Conservation (phyloP, 345 rosid genomes). For the Jatropha curcas region DNA sequence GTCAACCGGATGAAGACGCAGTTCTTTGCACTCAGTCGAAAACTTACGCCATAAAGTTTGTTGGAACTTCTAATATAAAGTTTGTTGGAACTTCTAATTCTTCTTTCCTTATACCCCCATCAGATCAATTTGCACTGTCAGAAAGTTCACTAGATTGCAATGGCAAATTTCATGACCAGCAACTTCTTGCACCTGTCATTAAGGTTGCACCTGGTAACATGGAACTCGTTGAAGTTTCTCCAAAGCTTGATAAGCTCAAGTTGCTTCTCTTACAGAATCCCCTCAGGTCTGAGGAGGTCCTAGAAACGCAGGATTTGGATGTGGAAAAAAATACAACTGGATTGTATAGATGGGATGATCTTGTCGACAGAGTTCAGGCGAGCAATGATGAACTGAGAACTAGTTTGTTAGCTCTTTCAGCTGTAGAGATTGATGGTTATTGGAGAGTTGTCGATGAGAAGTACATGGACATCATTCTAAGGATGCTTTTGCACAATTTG, state of each 20-base stretch:
- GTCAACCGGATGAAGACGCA: conserved; percentile 82
- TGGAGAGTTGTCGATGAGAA: conserved; percentile 82
- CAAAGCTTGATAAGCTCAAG: conserved; percentile 77
- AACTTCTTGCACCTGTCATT: conserved; percentile 46
- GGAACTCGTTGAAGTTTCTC: conserved; percentile 88
- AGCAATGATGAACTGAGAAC: conserved; percentile 67
- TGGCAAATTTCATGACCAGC: conserved; percentile 17
- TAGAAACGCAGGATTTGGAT: conserved; percentile 38
- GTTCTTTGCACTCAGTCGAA: conserved; percentile 87
- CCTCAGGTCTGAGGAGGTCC: conserved; percentile 44
- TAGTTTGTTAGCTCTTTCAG: conserved; percentile 63
- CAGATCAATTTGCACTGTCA: conserved; percentile 24
- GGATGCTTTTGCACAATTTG: conserved; percentile 63
- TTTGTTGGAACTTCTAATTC: conserved; percentile 91
- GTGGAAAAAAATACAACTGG: conserved; percentile 25
- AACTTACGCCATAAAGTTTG: conserved; percentile 74
- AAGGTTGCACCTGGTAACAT: conserved; percentile 67
- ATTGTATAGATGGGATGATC: conserved; percentile 69
- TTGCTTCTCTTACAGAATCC: conserved; percentile 59
- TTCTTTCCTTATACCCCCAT: conserved; percentile 68
- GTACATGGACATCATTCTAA: conserved; percentile 63
- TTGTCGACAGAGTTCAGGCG: conserved; percentile 71
- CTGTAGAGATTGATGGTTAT: conserved; percentile 76
- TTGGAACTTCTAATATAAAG: no score
- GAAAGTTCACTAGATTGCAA: conserved; percentile 31